Percentiles rank a stretch among this genome's conserved stretches.
These are phyloP conservation scores for Periconia sp. DNA, from an alignment of 2,329 filamentous ascomycete genomes.

Conservation along the genomic window DNA sequence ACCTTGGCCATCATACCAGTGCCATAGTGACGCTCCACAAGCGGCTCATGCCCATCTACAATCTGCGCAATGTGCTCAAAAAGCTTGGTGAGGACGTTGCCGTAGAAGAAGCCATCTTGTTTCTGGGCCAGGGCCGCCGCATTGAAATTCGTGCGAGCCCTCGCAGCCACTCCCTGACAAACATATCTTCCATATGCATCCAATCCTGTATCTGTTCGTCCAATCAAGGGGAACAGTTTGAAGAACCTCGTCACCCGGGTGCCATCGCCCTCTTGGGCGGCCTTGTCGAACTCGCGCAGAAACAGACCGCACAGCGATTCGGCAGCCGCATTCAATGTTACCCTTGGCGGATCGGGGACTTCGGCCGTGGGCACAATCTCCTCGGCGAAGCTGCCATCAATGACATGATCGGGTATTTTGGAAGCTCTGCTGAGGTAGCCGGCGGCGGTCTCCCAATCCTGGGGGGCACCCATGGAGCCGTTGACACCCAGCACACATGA, in stretches of 20 bases:
- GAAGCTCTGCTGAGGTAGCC: slow-evolving; percentile 83
- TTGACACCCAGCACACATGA: slow-evolving; percentile 92
- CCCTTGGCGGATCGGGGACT: slow-evolving; percentile 85
- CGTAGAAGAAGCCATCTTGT: slow-evolving; percentile 87
- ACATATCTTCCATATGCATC: slow-evolving; percentile 97
- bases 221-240: slow-evolving; percentile 95
- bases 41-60: slow-evolving; percentile 83
- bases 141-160: slow-evolving; percentile 79
- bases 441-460: slow-evolving; percentile 97
- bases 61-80: slow-evolving; percentile 99
- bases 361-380: slow-evolving; percentile 94
- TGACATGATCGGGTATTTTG: slow-evolving; percentile 76
- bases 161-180: slow-evolving; percentile 86
- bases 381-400: slow-evolving; percentile 82
- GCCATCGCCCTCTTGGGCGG: slow-evolving; percentile 82
- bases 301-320: slow-evolving; percentile 91
- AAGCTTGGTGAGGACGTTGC: slow-evolving; percentile 82
- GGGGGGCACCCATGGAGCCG: slow-evolving; percentile 94
- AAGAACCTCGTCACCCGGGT: slow-evolving; percentile 93
- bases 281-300: slow-evolving; percentile 91
- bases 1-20: slow-evolving; percentile 91
- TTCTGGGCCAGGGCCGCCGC: slow-evolving; percentile 62
- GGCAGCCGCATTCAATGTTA: slow-evolving; percentile 83
- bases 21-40: slow-evolving; percentile 95
- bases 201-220: slow-evolving; percentile 80